Conservation (phyloP, 306 rosid genomes). For the Dicorynia guianensis region DNA sequence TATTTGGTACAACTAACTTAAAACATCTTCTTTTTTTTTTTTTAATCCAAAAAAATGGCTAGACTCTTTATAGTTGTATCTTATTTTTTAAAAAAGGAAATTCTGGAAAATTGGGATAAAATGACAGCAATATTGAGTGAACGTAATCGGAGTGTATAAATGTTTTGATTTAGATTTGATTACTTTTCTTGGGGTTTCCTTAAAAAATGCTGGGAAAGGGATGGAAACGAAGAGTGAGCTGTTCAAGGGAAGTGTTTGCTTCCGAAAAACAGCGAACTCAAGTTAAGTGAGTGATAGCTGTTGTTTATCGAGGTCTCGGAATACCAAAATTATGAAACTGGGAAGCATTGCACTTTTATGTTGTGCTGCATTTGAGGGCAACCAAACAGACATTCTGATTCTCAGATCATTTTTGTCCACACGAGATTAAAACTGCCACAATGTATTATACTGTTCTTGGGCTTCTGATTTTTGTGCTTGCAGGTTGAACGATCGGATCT, state of each 20-base stretch:
- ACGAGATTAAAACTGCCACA: slow-evolving; percentile 18
- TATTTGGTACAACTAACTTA: neutral
- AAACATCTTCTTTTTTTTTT: too few relatives aligned
- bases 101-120: slow-evolving; percentile 15
- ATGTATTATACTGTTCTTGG: slow-evolving; percentile 20
- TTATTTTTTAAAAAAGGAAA: neutral
- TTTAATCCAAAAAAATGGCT: too few relatives aligned
- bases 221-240: neutral
- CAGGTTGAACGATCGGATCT: slow-evolving; percentile 67
- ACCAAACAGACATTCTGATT: slow-evolving; percentile 42
- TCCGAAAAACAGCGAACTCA: slow-evolving; percentile 20
- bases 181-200: neutral
- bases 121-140: neutral
- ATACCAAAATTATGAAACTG: slow-evolving; percentile 31
- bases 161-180: neutral
- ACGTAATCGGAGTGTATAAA: neutral
- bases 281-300: slow-evolving; percentile 7
- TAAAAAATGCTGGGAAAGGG: slow-evolving; percentile 19
- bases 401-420: slow-evolving; percentile 37
- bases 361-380: slow-evolving; percentile 43
- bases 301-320: neutral
- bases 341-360: slow-evolving; percentile 15
- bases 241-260: slow-evolving; percentile 17
- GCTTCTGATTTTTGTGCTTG: slow-evolving; percentile 36
- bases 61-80: neutral